Evolutionary conservation across 768 basidiomycete species (phyloP), one percentile per base, ranked within the genome.

Genomic region (Lactarius akahatsu): DNA sequence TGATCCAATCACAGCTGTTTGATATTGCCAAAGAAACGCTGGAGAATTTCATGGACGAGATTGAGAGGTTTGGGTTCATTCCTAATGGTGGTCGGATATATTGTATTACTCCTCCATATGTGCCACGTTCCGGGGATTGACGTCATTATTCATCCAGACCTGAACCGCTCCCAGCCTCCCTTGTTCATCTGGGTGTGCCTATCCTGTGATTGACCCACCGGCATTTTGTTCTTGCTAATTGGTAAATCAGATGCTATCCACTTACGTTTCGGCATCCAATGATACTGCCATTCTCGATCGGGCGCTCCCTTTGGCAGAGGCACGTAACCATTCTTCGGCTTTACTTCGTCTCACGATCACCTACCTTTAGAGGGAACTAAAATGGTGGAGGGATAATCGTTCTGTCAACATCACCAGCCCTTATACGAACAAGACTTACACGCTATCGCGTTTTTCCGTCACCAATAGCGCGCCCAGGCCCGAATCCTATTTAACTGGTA

Each of bases 71-170:
- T 71, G 96, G 95, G 0, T 98, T 97, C 78, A 89, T 98, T 68
- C 96, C 96, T 1, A 98, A 97, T 72, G 96, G 96, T 8, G 95
- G 94, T 4, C 83, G 94, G 13, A 93, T 91, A 59, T 97, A 97
- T 73, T 97, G 89, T 89, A 71, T 7, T 18, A 20, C 64, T 30
- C 11, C 26, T 64, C 41, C 34, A 10, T n/a, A 36, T 52, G 18
- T 32, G 18, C 11, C 34, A 57, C 32, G 26, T 55, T 15, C 47
- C 8, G 20, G 10, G 20, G 38, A 30, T 36, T 30, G 10, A 32
- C 26, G 16, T 47, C 64, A 30, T 30, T 41, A 28, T 50, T 9
- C 1, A 9, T 47, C 23, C 54, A 91, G 89, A 96, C 76, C 76
- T 96, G 69, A 83, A 96, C 72, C 86, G 96, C 64, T 96, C 93